Evolutionary conservation across 2,329 filamentous ascomycete genomes (phyloP).

Genomic region (Phialemonium atrogriseum): DNA sequence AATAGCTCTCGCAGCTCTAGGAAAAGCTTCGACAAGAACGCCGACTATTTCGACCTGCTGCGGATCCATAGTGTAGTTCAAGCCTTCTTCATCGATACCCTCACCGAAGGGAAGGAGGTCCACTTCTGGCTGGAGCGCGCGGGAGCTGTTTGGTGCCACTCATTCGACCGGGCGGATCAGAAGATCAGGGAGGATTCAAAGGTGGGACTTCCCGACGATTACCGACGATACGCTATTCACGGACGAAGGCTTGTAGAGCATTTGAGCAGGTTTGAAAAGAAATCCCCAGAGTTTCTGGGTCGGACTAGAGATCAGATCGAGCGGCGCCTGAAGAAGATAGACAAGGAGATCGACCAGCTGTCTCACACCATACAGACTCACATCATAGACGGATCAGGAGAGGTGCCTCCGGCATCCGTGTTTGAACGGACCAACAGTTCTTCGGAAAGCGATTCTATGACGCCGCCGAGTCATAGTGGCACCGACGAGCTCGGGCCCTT

Average conservation of each 20-base stretch:
- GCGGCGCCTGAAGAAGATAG: constrained; percentile 26
- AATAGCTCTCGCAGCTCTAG: constrained; percentile 31
- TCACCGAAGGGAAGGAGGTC: constrained; percentile 31
- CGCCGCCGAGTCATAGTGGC: constrained; percentile 26
- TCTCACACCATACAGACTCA: constrained; percentile 29
- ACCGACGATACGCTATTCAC: constrained; percentile 42
- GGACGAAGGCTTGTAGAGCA: constrained; percentile 37
- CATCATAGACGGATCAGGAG: constrained; percentile 24
- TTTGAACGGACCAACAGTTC: constrained; percentile 42
- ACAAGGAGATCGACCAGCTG: constrained; percentile 32
- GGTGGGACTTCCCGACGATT: constrained; percentile 42
- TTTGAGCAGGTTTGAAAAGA: constrained; percentile 28
- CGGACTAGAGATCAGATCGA: constrained; percentile 25
- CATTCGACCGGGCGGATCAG: constrained; percentile 36
- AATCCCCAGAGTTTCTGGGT: constrained; percentile 17
- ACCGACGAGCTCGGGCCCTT: constrained; percentile 10
- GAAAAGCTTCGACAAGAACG: constrained; percentile 28
- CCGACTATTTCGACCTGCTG: constrained; percentile 40
- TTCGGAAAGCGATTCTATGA: constrained; percentile 38
- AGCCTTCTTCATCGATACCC: constrained; percentile 39
- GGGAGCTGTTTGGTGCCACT: constrained; percentile 37
- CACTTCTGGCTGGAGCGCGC: constrained; percentile 42
- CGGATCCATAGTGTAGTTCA: constrained; percentile 44
- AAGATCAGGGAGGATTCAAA: constrained; percentile 31
- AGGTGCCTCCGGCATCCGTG: constrained; percentile 31